Percentiles rank a stretch among this genome's conserved stretches.
Conservation (phyloP, 306 rosid species). For the Lagenaria siceraria region DNA sequence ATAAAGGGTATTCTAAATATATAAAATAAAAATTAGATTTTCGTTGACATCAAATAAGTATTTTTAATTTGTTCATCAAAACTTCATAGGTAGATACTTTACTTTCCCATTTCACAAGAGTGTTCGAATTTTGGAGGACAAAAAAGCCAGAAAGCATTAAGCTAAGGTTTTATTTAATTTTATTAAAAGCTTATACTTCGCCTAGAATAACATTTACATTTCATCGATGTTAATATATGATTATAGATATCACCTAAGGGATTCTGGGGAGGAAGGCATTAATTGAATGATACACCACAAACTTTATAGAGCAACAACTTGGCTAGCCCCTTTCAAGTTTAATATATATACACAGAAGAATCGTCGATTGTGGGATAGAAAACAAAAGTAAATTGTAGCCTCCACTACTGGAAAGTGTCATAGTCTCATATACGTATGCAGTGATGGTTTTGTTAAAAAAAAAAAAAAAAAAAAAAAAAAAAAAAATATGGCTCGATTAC, state of each 20-base stretch:
- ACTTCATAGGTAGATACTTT: not conserved
- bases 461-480: not conserved
- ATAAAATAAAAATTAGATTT: not conserved
- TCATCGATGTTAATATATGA: not conserved
- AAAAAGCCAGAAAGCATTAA: conserved; percentile 1
- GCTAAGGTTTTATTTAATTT: not conserved
- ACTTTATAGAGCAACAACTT: not conserved
- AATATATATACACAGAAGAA: not conserved
- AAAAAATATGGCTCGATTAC: not conserved
- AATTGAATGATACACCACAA: not conserved
- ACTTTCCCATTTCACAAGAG: not conserved
- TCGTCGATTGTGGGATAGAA: not conserved
- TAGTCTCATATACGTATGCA: not conserved
- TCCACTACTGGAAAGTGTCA: conserved; percentile 4
- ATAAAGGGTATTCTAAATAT: not conserved
- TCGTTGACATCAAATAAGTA: not conserved
- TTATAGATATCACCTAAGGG: not conserved
- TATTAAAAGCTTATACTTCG: not conserved
- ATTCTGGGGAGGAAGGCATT: not conserved
- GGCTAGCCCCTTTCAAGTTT: not conserved
- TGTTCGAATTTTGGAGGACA: conserved; percentile 51
- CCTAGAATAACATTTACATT: not conserved
- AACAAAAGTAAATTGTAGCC: not conserved
- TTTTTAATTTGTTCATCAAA: not conserved
- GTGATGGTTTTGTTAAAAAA: not conserved